A percentile compares a stretch with the other conserved stretches of the same genome.
These are phyloP conservation scores for Nakazawaea molendinolei DNA, from an alignment of 805 yeast species.

Conservation along the genomic window DNA sequence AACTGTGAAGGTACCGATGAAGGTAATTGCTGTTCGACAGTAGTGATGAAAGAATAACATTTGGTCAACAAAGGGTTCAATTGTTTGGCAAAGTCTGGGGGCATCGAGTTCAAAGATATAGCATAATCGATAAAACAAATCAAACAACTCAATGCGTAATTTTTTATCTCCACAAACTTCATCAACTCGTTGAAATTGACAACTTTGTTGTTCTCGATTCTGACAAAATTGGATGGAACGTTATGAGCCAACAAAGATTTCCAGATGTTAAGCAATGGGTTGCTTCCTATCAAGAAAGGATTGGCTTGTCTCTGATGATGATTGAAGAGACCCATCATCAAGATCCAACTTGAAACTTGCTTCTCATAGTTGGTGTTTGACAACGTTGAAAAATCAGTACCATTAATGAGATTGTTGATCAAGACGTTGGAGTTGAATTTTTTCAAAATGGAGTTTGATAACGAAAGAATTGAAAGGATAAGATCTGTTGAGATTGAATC, in stretches of 20 bases:
- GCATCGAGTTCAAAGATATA: conserved; percentile 35
- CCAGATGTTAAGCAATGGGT: conserved; percentile 61
- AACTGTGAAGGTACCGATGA: conserved; percentile 13
- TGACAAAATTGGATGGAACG: conserved; percentile 33
- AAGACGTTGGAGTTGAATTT: conserved; percentile 29
- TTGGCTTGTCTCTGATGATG: conserved; percentile 37
- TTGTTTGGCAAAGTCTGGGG: conserved; percentile 25
- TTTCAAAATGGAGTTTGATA: conserved; percentile 23
- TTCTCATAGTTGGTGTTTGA: conserved; percentile 27
- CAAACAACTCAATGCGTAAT: conserved; percentile 53
- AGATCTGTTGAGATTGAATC: conserved; percentile 25
- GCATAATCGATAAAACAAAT: conserved; percentile 45
- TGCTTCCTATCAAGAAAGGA: conserved; percentile 46
- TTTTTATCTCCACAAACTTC: conserved; percentile 42
- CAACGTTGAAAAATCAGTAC: conserved; percentile 21
- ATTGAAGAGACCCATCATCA: conserved; percentile 57
- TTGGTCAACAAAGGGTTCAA: conserved; percentile 24
- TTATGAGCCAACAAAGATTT: conserved; percentile 48
- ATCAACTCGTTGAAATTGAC: conserved; percentile 26
- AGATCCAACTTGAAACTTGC: conserved; percentile 51
- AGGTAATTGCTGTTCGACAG: conserved; percentile 19
- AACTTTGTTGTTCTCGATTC: conserved; percentile 25
- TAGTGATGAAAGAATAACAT: conserved; percentile 23
- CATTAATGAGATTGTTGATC: conserved; percentile 24
- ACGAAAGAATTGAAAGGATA: conserved; percentile 23